These are phyloP conservation scores for Avena eriantha DNA, from an alignment of 176 grass and related monocot genomes.

Conservation along the genomic window DNA sequence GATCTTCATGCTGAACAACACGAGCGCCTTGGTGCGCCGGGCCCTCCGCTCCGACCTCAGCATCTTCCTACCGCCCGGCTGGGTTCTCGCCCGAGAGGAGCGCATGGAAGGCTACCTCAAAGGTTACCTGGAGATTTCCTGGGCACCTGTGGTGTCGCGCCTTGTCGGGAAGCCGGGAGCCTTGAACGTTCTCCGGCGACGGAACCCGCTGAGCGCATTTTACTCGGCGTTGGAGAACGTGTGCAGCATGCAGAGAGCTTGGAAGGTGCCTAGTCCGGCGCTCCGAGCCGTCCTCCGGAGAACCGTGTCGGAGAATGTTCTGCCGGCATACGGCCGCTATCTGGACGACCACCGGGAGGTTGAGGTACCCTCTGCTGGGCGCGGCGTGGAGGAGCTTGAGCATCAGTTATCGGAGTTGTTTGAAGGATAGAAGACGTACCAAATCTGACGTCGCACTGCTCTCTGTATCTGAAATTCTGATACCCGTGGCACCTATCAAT, in stretches of 20 bases:
- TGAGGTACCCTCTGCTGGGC: not conserved
- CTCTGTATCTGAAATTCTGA: not conserved
- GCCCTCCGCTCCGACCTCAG: conserved; percentile 48
- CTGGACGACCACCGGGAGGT: conserved; percentile 23
- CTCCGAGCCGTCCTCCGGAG: conserved; percentile 27
- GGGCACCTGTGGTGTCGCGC: conserved; percentile 35
- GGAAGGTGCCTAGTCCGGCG: conserved; percentile 48
- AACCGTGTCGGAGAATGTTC: not conserved
- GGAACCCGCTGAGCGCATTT: conserved; percentile 18
- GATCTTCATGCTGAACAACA: conserved; percentile 62
- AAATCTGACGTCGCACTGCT: not conserved
- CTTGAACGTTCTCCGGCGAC: not conserved
- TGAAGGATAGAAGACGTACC: conserved; percentile 33
- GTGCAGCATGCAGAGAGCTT: conserved; percentile 44
- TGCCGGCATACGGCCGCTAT: conserved; percentile 39
- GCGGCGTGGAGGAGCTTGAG: conserved; percentile 32
- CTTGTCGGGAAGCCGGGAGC: not conserved
- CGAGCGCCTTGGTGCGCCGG: conserved; percentile 41
- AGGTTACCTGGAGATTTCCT: conserved; percentile 27
- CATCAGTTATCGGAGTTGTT: conserved; percentile 41
- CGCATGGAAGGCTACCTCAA: conserved; percentile 42
- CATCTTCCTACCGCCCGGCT: conserved; percentile 35
- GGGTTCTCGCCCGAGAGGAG: conserved; percentile 37
- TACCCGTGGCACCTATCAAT: not conserved
- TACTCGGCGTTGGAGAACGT: conserved; percentile 46